These are phyloP conservation scores for Moesziomyces parantarcticus DNA, from an alignment of 1,284 basidiomycete genomes.

Conservation along the genomic window DNA sequence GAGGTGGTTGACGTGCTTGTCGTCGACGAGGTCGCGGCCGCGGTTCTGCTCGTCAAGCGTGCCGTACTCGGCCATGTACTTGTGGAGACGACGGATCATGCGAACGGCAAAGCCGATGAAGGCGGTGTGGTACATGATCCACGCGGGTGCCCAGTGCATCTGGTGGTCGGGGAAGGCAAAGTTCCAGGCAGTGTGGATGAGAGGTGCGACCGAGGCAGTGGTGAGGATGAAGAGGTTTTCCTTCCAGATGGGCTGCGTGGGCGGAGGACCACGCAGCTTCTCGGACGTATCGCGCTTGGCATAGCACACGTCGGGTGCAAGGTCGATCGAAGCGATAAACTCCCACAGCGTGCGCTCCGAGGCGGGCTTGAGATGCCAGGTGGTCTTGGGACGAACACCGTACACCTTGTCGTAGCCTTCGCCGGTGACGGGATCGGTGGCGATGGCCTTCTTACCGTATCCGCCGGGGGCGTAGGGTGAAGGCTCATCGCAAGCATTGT, in stretches of 20 bases:
- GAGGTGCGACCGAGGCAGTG: conserved; percentile 43
- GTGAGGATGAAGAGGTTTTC: conserved; percentile 60
- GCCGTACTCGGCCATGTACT: conserved; percentile 56
- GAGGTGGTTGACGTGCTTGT: conserved; percentile 63
- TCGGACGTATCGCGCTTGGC: conserved; percentile 34
- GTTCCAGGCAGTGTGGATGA: conserved; percentile 56
- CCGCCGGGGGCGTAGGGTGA: conserved; percentile 54
- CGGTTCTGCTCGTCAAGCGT: conserved; percentile 62
- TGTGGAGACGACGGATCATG: conserved; percentile 57
- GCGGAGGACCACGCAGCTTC: conserved; percentile 55
- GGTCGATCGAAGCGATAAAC: conserved; percentile 54
- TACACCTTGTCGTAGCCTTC: conserved; percentile 61
- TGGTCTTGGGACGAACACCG: conserved; percentile 62
- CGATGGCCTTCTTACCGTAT: conserved; percentile 57
- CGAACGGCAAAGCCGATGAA: conserved; percentile 55
- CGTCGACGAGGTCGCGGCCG: conserved; percentile 63
- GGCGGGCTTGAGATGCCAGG: conserved; percentile 60
- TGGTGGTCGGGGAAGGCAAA: conserved; percentile 47
- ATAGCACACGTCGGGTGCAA: conserved; percentile 52
- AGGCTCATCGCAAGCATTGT: conserved; percentile 61
- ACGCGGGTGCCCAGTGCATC: conserved; percentile 59
- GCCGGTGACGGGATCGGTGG: conserved; percentile 47
- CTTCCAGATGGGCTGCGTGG: conserved; percentile 50
- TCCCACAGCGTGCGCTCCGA: conserved; percentile 56
- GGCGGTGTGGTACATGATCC: conserved; percentile 55